Conservation (phyloP, 106 monocot genomes). For the Dioscorea dumetorum region DNA sequence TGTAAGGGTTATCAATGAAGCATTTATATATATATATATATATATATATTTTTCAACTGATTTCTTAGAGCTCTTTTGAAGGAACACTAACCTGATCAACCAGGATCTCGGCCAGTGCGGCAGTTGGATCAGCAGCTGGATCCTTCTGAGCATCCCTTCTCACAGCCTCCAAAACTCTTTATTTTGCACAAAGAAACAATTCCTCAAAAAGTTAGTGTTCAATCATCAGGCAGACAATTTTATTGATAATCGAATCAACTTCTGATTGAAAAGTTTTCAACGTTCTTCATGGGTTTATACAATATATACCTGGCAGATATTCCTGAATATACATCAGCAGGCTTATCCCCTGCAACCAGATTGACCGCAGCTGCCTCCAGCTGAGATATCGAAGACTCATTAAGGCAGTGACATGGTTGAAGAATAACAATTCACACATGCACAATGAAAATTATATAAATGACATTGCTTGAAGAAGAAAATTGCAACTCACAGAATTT, state of each 20-base stretch:
- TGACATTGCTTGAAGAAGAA: background rate
- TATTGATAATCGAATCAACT: too few relatives aligned
- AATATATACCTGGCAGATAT: constrained; percentile 63
- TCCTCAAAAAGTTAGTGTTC: too few relatives aligned
- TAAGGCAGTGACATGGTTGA: too few relatives aligned
- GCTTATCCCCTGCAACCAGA: constrained; percentile 69
- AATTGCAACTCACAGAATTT: constrained; percentile 45
- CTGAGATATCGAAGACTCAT: constrained; percentile 19
- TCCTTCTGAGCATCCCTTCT: constrained; percentile 62
- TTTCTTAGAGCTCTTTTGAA: background rate
- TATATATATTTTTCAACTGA: too few relatives aligned
- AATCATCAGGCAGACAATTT: too few relatives aligned
- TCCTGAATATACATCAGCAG: constrained; percentile 80
- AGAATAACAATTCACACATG: too few relatives aligned
- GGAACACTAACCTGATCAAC: constrained; percentile 73
- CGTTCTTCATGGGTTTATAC: too few relatives aligned
- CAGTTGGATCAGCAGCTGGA: constrained; percentile 47
- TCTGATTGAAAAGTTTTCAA: too few relatives aligned
- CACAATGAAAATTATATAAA: too few relatives aligned
- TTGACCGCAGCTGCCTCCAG: constrained; percentile 84
- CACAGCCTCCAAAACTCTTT: constrained; percentile 74
- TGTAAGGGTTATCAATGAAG: constrained; percentile 5
- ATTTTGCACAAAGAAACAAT: constrained; percentile 10
- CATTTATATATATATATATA: too few relatives aligned
- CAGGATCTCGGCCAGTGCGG: constrained; percentile 60